phyloP scores from a whole-genome alignment of 352 stramenopile species.

The Phytopythium helicoides region DNA sequence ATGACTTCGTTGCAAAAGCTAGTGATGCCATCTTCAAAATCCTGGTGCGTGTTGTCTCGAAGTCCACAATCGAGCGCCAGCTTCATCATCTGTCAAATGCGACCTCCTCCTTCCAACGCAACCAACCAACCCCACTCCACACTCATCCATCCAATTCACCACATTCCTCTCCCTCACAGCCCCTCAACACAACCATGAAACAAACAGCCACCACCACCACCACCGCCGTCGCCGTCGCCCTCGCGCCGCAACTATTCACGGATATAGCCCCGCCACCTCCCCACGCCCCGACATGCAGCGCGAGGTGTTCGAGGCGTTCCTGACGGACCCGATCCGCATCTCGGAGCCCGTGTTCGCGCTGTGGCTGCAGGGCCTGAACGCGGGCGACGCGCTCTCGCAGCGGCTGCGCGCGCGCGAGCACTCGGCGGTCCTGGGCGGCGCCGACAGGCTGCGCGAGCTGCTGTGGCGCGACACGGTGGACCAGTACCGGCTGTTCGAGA shows the following conservation, averaged over 20 bases:
- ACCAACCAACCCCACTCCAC: no score
- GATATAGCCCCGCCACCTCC: no score
- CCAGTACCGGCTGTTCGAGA: constrained; percentile 83
- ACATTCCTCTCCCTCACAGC: no score
- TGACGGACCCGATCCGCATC: constrained; percentile 77
- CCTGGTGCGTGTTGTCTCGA: no score
- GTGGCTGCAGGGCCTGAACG: constrained; percentile 76
- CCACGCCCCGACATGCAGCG: constrained; percentile 50
- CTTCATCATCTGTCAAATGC: no score
- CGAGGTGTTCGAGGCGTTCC: constrained; percentile 79
- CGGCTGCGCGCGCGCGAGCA: constrained; percentile 45
- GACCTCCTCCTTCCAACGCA: no score
- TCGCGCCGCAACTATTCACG: not conserved
- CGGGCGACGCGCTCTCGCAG: constrained; percentile 44
- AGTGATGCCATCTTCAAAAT: no score
- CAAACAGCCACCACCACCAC: no score
- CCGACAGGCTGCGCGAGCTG: constrained; percentile 57
- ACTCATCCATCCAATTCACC: no score
- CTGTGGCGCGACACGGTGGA: constrained; percentile 79
- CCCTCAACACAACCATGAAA: no score
- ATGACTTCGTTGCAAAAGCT: no score
- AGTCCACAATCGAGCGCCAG: no score
- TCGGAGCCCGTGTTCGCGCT: constrained; percentile 77
- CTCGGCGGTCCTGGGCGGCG: constrained; percentile 51
- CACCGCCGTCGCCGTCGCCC: not conserved